phyloP scores from a whole-genome alignment of 2,329 filamentous ascomycete genomes.

The Fusarium chaquense region DNA sequence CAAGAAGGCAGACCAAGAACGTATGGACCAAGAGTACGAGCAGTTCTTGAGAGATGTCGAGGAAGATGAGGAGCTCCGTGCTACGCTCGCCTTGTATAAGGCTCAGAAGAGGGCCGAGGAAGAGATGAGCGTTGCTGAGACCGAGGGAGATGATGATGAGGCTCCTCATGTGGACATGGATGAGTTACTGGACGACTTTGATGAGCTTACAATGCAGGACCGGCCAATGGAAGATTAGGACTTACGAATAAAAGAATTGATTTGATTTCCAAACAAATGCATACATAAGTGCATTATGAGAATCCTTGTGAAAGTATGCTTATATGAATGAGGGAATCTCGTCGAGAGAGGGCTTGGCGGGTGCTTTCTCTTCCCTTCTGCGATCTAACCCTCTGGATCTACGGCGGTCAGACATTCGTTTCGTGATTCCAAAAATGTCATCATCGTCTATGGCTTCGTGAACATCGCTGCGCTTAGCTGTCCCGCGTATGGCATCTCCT shows the following conservation, averaged over 20 bases:
- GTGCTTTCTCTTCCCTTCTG: slow-evolving; percentile 29
- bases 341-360: slow-evolving; percentile 41
- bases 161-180: slow-evolving; percentile 80
- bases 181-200: slow-evolving; percentile 90
- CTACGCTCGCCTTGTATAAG: slow-evolving; percentile 89
- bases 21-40: slow-evolving; percentile 94
- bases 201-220: slow-evolving; percentile 71
- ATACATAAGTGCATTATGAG: background rate
- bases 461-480: background rate
- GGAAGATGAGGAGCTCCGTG: slow-evolving; percentile 89
- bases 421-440: slow-evolving; percentile 53
- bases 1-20: slow-evolving; percentile 87
- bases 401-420: slow-evolving; percentile 48
- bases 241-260: slow-evolving; percentile 44
- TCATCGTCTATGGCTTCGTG: slow-evolving; percentile 48
- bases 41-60: slow-evolving; percentile 97
- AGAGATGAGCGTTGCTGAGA: slow-evolving; percentile 77
- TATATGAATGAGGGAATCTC: slow-evolving; percentile 56
- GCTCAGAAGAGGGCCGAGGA: slow-evolving; percentile 64
- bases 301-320: slow-evolving; percentile 11
- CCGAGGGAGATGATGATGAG: slow-evolving; percentile 72
- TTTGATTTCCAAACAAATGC: slow-evolving; percentile 18
- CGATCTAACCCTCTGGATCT: slow-evolving; percentile 49
- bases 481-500: background rate
- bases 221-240: slow-evolving; percentile 52